These are phyloP conservation scores for Candida coquimbonensis DNA, from an alignment of 805 yeast genomes.

Conservation along the genomic window DNA sequence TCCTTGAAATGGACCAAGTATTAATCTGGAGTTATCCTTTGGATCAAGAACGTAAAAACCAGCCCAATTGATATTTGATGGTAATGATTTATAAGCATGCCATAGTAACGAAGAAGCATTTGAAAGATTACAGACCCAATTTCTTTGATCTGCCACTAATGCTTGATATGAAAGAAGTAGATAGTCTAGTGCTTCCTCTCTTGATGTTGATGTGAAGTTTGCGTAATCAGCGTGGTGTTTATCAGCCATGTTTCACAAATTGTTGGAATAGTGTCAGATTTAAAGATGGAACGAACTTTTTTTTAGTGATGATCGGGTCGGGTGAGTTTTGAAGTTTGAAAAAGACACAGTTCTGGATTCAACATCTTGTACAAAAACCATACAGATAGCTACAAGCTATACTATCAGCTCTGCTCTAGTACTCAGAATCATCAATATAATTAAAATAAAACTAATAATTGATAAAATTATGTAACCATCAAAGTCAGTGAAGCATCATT, in stretches of 20 bases:
- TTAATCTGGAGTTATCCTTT: slow-evolving; percentile 35
- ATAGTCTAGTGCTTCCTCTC: slow-evolving; percentile 50
- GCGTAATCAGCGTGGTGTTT: slow-evolving; percentile 72
- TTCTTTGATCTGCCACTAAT: slow-evolving; percentile 50
- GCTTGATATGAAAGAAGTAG: slow-evolving; percentile 60
- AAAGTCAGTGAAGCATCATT: no score
- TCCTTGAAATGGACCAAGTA: slow-evolving; percentile 93
- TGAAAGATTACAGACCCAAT: slow-evolving; percentile 88
- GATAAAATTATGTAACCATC: no score
- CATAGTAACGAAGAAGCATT: slow-evolving; percentile 83
- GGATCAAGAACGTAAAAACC: slow-evolving; percentile 67
- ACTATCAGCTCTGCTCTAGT: no score
- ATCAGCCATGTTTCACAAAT: slow-evolving; percentile 12
- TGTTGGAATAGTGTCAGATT: no score
- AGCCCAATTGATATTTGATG: slow-evolving; percentile 73
- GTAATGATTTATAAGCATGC: slow-evolving; percentile 72
- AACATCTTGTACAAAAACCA: no score
- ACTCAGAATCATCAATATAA: no score
- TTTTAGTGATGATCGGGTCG: no score
- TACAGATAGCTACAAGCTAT: no score
- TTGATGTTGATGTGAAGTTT: slow-evolving; percentile 35
- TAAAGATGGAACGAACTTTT: no score
- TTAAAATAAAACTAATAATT: no score
- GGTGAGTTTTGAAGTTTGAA: no score
- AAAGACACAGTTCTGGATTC: no score